Conservation (phyloP, 140 eudicot species). For the Anethum foeniculum region DNA sequence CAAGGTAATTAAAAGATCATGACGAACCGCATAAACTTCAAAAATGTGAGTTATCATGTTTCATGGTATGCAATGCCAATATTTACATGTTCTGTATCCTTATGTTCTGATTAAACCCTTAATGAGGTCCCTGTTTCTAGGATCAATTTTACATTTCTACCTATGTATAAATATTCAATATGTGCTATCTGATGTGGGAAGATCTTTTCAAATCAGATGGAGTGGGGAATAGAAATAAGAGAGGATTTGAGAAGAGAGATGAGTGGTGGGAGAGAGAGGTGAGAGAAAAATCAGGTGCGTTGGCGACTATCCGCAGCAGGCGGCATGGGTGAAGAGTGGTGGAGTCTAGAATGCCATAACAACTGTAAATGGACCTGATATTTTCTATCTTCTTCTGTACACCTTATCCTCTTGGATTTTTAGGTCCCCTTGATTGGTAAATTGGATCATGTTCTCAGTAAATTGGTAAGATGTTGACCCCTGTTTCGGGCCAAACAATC, state of each 20-base stretch:
- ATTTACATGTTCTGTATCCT: not conserved
- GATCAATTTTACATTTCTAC: not conserved
- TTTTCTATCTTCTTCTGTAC: not conserved
- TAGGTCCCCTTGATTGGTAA: not conserved
- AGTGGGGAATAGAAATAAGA: not conserved
- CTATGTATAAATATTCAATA: not conserved
- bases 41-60: not conserved
- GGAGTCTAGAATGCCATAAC: not conserved
- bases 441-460: not conserved
- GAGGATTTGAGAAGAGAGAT: not conserved
- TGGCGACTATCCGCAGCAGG: not conserved
- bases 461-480: not conserved
- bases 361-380: not conserved
- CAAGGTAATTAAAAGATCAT: conserved; percentile 34
- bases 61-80: not conserved
- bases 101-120: not conserved
- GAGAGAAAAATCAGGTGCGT: not conserved
- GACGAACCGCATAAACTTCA: not conserved
- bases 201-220: not conserved
- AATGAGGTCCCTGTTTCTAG: not conserved
- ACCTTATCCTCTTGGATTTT: not conserved
- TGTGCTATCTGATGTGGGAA: not conserved
- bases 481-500: not conserved
- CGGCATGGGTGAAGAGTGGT: not conserved
- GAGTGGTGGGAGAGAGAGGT: not conserved